phyloP scores from a whole-genome alignment of 2,329 filamentous ascomycete genomes.

The Zopfia rhizophila region DNA sequence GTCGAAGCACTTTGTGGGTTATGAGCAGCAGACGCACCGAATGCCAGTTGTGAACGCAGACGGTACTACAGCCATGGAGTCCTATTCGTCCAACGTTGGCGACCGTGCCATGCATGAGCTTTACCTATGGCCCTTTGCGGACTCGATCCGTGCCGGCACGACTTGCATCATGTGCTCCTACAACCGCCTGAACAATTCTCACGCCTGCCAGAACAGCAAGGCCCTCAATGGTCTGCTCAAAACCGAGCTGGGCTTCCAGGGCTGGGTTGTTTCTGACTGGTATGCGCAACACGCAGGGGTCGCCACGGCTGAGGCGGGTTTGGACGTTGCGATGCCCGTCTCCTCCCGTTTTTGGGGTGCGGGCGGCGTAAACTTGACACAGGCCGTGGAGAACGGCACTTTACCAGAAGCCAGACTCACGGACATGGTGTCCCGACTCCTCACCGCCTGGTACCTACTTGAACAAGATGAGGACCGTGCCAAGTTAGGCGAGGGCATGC shows the following conservation, averaged over 20 bases:
- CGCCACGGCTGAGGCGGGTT: conserved; percentile 52
- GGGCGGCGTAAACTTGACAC: conserved; percentile 34
- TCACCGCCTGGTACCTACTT: conserved; percentile 68
- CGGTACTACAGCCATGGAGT: too few relatives aligned
- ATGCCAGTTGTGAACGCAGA: background rate
- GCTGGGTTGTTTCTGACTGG: conserved; percentile 51
- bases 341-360: conserved; percentile 73
- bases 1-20: conserved; percentile 62
- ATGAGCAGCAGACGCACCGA: conserved; percentile 63
- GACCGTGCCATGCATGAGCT: conserved; percentile 71
- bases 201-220: conserved; percentile 38
- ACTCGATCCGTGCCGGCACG: conserved; percentile 65
- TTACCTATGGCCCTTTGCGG: conserved; percentile 72
- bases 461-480: conserved; percentile 49
- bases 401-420: conserved; percentile 65
- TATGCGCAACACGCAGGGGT: conserved; percentile 54
- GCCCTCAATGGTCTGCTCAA: conserved; percentile 60
- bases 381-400: conserved; percentile 69
- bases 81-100: conserved; percentile 68
- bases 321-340: conserved; percentile 56
- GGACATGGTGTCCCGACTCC: conserved; percentile 67
- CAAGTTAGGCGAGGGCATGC: conserved; percentile 2
- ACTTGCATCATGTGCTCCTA: conserved; percentile 68
- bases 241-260: conserved; percentile 58
- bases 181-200: conserved; percentile 33